Evolutionary conservation across 2,329 filamentous ascomycete genomes (phyloP), one percentile per base, ranked within the genome.

Genomic region (Mycocentrospora acerina): DNA sequence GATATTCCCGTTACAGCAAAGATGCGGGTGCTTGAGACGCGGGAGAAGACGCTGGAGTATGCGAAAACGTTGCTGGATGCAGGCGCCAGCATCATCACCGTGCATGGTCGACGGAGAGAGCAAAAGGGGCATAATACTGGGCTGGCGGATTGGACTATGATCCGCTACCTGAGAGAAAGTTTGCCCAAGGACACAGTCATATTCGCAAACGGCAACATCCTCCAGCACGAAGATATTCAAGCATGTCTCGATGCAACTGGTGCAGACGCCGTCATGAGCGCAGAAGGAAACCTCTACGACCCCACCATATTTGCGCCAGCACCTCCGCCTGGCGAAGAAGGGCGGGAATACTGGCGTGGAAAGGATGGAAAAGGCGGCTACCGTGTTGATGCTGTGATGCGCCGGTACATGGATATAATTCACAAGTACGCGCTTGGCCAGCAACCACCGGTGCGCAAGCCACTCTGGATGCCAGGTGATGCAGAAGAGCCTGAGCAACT

Each of bases 81-180:
- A 0, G 93, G 93, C 10, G 93, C 93, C 3, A 96, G 88, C 55
- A 90, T 97, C 39, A 76, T 98, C 46, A 93, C 93, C 0, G 88
- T 98, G 0, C 93, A 98, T 71, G 93, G 93, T 1, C 78, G 93
- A 24, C 79, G 81, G 48, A 77, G 93, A 48, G 90, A 97, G 59
- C 91, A 97, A 66, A 98, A 98, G 71, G 91, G 93, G 0, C 93
- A 98, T 63, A 80, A 95, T 59, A 98, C 93, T 0, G 93, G 93
- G 0, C 56, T 97, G 24, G 93, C 93, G 4, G 90, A 98, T 69
- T 98, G 93, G 93, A 73, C 72, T n/a, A 81, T 86, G 59, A 83
- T 98, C 40, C 79, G 83, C 4, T 91, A 87, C 60, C 69, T 98
- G 49, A 77, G 93, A 32, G 88, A 95, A 9, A 86, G 85, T 45